Percentiles rank a stretch among this genome's conserved stretches.
These are phyloP conservation scores for Monosporozyma solicola DNA, from an alignment of 805 yeast species.

Conservation along the genomic window DNA sequence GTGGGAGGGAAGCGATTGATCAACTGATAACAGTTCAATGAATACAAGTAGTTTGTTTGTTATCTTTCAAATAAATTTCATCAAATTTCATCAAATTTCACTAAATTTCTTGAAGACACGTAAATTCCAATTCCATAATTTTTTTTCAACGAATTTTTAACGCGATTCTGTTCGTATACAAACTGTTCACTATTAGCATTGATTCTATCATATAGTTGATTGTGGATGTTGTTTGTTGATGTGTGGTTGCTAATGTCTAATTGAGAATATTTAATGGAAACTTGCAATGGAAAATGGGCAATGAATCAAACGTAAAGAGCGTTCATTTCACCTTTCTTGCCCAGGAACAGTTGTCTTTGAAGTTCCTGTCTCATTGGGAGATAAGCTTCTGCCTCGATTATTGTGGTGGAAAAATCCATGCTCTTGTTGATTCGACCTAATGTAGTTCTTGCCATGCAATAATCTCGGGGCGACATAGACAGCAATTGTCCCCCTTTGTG, in stretches of 20 bases:
- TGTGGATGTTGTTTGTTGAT: too few species aligned
- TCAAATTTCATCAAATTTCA: background rate
- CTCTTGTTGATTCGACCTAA: constrained; percentile 8
- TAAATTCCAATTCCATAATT: background rate
- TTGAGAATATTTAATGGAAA: background rate
- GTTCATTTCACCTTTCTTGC: constrained; percentile 56
- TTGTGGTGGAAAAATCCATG: background rate
- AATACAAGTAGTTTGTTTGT: background rate
- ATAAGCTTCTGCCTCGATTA: background rate
- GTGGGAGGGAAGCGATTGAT: background rate
- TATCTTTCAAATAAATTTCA: background rate
- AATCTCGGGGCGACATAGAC: constrained; percentile 23
- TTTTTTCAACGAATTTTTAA: background rate
- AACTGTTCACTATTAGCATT: background rate
- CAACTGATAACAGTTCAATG: background rate
- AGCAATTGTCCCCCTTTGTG: constrained; percentile 12
- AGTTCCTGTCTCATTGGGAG: constrained; percentile 33
- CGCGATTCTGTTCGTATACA: background rate
- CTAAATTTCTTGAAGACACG: background rate
- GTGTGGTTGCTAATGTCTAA: too few species aligned
- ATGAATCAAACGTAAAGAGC: constrained; percentile 16
- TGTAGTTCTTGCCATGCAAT: constrained; percentile 17
- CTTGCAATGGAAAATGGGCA: background rate
- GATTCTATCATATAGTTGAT: too few species aligned
- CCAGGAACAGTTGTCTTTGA: constrained; percentile 48